phyloP scores from a whole-genome alignment of 495 filamentous ascomycete species.

The Hypoxylon rickii region DNA sequence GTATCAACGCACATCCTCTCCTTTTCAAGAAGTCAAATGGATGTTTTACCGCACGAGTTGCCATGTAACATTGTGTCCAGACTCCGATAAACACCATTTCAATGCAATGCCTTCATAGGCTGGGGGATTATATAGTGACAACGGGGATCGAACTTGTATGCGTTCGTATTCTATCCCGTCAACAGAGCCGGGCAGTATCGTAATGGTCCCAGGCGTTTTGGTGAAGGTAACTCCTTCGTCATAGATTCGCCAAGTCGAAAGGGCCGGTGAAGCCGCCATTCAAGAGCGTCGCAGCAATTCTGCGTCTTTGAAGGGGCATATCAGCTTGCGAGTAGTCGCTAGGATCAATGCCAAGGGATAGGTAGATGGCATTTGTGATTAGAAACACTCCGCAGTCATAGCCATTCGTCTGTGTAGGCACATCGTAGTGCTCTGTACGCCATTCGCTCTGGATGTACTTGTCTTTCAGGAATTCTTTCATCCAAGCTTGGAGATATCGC shows the following conservation, averaged over 20 bases:
- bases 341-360: conserved; percentile 67
- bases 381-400: conserved; percentile 84
- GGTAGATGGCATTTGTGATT: conserved; percentile 72
- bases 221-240: background rate
- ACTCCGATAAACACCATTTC: conserved; percentile 14
- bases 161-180: too few species aligned
- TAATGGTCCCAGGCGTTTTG: too few species aligned
- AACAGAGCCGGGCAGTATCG: background rate
- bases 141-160: too few species aligned
- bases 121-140: background rate
- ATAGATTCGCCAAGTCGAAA: conserved; percentile 45
- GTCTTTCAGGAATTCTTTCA: conserved; percentile 61
- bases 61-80: background rate
- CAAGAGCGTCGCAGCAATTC: conserved; percentile 71
- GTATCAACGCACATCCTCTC: background rate
- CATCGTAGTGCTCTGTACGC: conserved; percentile 51
- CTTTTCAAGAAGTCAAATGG: conserved; percentile 1
- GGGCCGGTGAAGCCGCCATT: conserved; percentile 64
- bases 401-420: conserved; percentile 67
- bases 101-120: conserved; percentile 5
- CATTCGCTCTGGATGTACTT: conserved; percentile 66
- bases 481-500: conserved; percentile 48
- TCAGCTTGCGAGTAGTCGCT: conserved; percentile 60
- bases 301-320: conserved; percentile 60
- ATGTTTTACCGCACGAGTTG: background rate